Conservation (phyloP, 176 grass and related monocot genomes). For the Typha latifolia region DNA sequence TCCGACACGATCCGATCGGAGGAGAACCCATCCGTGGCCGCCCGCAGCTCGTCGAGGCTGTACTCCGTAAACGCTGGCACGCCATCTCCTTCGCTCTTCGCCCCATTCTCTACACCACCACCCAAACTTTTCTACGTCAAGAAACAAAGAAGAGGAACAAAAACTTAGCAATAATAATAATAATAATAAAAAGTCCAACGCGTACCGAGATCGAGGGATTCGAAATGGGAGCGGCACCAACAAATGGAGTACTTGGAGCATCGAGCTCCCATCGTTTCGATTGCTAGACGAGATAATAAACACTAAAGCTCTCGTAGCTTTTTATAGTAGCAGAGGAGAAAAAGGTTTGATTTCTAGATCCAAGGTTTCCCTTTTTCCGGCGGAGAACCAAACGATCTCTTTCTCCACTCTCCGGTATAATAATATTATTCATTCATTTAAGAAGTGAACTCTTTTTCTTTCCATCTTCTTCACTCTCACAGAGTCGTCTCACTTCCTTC, state of each 20-base stretch:
- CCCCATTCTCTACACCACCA: slow-evolving; percentile 3
- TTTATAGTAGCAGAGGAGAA: neutral
- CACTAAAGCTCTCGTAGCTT: neutral
- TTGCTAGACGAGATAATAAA: neutral
- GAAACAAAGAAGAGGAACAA: neutral
- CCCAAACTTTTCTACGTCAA: neutral
- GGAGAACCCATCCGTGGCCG: slow-evolving; percentile 42
- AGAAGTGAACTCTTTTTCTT: no score
- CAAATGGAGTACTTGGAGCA: slow-evolving; percentile 9
- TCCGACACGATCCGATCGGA: slow-evolving; percentile 37
- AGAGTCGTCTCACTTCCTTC: no score
- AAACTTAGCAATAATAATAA: neutral
- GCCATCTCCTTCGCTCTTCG: slow-evolving; percentile 2
- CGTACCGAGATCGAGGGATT: slow-evolving; percentile 14
- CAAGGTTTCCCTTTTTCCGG: no score
- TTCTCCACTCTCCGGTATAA: no score
- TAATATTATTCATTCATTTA: no score
- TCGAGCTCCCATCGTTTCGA: slow-evolving; percentile 1
- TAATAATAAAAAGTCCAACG: neutral
- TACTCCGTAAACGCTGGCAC: slow-evolving; percentile 31
- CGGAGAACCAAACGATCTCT: no score
- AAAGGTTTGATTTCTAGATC: neutral
- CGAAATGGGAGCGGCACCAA: slow-evolving; percentile 2
- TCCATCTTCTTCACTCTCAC: no score
- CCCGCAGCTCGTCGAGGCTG: slow-evolving; percentile 29